Evolutionary conservation across 2,329 filamentous ascomycete genomes (phyloP).

Genomic region (Ciborinia camelliae): DNA sequence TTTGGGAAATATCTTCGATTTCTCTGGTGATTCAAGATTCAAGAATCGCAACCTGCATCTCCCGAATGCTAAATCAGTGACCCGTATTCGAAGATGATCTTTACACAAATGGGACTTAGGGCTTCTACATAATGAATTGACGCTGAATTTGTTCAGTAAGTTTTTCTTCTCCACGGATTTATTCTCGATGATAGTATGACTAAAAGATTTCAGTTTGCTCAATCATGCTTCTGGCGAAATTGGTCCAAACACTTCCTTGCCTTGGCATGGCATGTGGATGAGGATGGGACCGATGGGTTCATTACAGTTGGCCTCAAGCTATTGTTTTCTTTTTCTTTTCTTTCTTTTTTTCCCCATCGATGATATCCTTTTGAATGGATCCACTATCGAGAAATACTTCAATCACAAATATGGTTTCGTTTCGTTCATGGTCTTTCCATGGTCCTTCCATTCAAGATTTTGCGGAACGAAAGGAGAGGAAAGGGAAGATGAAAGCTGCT

Average conservation of each 20-base stretch:
- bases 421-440: too few relatives aligned
- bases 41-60: background rate
- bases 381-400: slow-evolving; percentile 51
- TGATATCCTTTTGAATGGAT: slow-evolving; percentile 53
- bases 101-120: background rate
- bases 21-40: too few relatives aligned
- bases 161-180: slow-evolving; percentile 22
- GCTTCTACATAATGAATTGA: slow-evolving; percentile 45
- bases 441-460: slow-evolving; percentile 26
- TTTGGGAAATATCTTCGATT: background rate
- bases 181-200: background rate
- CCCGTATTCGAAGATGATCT: background rate
- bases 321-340: slow-evolving; percentile 44
- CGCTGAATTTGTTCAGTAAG: slow-evolving; percentile 69
- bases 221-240: slow-evolving; percentile 44
- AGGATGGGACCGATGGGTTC: slow-evolving; percentile 32
- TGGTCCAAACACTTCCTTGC: slow-evolving; percentile 47
- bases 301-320: slow-evolving; percentile 32
- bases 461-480: too few relatives aligned
- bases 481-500: too few relatives aligned
- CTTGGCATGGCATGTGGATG: slow-evolving; percentile 51
- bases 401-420: slow-evolving; percentile 31
- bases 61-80: background rate
- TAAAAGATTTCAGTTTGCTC: slow-evolving; percentile 40
- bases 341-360: slow-evolving; percentile 38